Base-by-base conservation (phyloP, 1,284 basidiomycete species). In the Marasmius fiardii region DNA sequence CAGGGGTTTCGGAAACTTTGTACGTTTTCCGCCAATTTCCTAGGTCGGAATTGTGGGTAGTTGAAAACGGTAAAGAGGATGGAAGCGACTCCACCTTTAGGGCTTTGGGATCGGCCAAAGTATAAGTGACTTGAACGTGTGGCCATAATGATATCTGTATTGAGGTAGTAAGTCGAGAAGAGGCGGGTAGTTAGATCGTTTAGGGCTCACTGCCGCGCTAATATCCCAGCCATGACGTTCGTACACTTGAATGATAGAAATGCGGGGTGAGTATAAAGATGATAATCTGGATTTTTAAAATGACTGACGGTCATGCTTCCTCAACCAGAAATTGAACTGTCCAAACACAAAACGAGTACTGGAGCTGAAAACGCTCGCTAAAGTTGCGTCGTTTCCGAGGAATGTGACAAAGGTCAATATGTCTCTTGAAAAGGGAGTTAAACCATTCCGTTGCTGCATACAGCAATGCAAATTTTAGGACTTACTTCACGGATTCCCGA, bases 201-300 rank as follows among this genome's bases (percentile, higher is more conserved):
- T 18, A 41, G 21, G n/a, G n/a, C n/a, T n/a, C 21, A 52, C 51
- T 11, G 52, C 52, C 1, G 52, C 52, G 21, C 35, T 28, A 16
- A 53, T 28, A 44, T 53, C 41, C 52, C 52, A 53, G 24, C 52
- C 52, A 6, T 28, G 33, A n/a, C n/a, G 35, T 12, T 43, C 14
- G 26, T 53, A 53, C 41, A 49, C 47, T 49, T 8, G 8, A 18
- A 49, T 37, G 5, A 2, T 5, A 37, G 12, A 16, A n/a, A n/a
- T 3, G 7, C 28, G 1, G 26, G 21, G 6, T 47, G 12, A 16
- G 16, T 26, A 2, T 2, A 26, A 20, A 26, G 8, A 5, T 16
- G 23, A 7, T 47, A 7, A 31, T 31, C 26, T n/a, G 24, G n/a
- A n/a, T 26, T 23, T 20, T 23, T 11, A 44, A 20, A 23, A 44